Evolutionary conservation across 345 rosid species (phyloP), one percentile per base, ranked within the genome.

Genomic region (Brassica nigra): DNA sequence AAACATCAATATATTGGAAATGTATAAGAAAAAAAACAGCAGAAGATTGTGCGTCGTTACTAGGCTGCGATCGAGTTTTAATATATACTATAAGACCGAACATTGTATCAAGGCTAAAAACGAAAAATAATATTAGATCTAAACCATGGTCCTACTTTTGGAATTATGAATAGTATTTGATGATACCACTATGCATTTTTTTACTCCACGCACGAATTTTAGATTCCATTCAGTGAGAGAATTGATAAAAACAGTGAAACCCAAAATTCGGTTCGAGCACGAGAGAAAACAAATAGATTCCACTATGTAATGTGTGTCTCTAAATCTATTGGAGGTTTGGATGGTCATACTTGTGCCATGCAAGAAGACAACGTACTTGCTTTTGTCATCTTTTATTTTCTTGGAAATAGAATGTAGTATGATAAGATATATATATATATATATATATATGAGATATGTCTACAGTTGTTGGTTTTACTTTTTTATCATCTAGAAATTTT

Each of bases 321-420:
- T 52, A 78, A 28, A 71, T 14, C 14, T 16, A 74, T 68, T 61
- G 83, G 52, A 62, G 79, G 55, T 52, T 58, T 74, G 75, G 75
- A 62, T 49, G 78, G 55, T 29, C 71, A 73, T 66, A 42, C 82
- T 74, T 80, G 44, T 62, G 78, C 75, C 78, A 74, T 79, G 82
- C 63, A 62, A 70, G 49, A 80, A 49, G 61, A 68, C 78, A 74
- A 74, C 68, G 75, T 74, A 68, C 29, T 68, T 74, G 39, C 30
- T 62, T 79, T 62, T 73, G 70, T 63, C 70, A 34, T 62, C 59
- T 61, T 15, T 59, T 33, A 20, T 29, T 66, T 73, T 72, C 62
- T 57, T 79, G 28, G 16, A 71, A 65, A 54, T 11, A 70, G 20
- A 70, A 62, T 77, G 39, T 62, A 62, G 6, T 3, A 34, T 77